These are phyloP conservation scores for Podospora sp. DNA, from an alignment of 495 filamentous ascomycete genomes.

Conservation along the genomic window DNA sequence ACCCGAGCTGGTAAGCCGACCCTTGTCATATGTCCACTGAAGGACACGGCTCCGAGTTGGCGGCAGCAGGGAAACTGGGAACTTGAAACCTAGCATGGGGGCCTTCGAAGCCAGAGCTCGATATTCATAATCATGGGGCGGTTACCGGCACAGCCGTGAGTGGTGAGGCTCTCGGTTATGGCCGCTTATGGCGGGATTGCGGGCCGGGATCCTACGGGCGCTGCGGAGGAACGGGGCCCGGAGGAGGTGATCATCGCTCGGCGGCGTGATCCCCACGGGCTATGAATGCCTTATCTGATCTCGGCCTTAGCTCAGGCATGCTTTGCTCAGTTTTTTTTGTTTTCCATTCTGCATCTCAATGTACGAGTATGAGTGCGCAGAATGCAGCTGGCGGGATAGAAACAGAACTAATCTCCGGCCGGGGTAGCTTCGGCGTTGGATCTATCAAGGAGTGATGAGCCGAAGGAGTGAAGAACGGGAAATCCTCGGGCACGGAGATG, in stretches of 20 bases:
- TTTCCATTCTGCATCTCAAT: not conserved
- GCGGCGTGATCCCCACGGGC: not conserved
- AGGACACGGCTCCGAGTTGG: not conserved
- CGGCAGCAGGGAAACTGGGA: not conserved
- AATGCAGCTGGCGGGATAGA: not conserved
- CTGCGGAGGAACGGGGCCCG: not conserved
- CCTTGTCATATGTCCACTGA: conserved; percentile 22
- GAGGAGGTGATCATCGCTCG: not conserved
- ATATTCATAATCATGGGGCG: not conserved
- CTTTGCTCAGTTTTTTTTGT: not conserved
- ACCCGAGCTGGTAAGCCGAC: conserved; percentile 13
- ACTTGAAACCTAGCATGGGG: not conserved
- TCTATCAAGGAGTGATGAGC: not conserved
- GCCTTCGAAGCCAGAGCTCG: not conserved
- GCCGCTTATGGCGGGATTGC: not conserved
- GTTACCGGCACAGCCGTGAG: not conserved
- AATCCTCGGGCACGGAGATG: not conserved
- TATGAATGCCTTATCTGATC: not conserved
- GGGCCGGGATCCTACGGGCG: not conserved
- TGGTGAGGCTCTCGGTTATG: not conserved
- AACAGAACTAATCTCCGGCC: not conserved
- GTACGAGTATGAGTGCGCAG: not conserved
- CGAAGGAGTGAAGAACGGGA: not conserved
- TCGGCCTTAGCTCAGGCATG: not conserved
- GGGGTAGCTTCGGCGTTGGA: not conserved